Evolutionary conservation across 345 rosid genomes (phyloP).

Genomic region (Eucalyptus erythrocorys): DNA sequence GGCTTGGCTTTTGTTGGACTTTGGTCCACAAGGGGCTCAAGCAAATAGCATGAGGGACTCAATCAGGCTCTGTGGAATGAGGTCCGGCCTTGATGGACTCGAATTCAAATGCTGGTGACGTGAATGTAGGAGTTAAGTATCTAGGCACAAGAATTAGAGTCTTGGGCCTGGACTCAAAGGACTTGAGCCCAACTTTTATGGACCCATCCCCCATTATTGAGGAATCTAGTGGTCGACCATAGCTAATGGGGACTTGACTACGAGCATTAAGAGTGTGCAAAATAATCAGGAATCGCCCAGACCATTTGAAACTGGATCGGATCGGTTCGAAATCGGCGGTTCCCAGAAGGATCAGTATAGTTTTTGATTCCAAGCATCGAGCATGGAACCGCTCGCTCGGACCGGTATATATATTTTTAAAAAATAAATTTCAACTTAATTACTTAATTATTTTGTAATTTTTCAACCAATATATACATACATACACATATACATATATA

Average conservation of each 20-base stretch:
- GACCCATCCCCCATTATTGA: fast-evolving
- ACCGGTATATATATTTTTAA: no score
- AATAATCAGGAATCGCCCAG: fast-evolving
- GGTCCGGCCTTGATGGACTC: fast-evolving
- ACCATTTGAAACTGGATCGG: fast-evolving
- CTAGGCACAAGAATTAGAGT: neutral
- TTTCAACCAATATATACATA: no score
- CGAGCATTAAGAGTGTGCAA: fast-evolving
- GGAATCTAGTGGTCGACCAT: neutral
- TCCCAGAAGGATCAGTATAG: no score
- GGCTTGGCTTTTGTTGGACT: neutral
- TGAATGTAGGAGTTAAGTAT: neutral
- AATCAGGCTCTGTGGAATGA: fast-evolving
- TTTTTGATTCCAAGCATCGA: fast-evolving
- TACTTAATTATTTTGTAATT: no score
- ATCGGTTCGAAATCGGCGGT: fast-evolving
- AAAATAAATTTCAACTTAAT: no score
- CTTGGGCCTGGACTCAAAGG: neutral
- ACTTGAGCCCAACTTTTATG: neutral
- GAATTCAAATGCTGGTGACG: fast-evolving
- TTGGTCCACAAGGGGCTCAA: neutral
- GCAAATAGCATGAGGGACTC: neutral
- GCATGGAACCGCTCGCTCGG: fast-evolving
- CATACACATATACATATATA: no score
- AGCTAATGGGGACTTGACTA: fast-evolving